Evolutionary conservation across 805 yeast species (phyloP), one percentile per base, ranked within the genome.

Genomic region (Ogataea zsoltii): DNA sequence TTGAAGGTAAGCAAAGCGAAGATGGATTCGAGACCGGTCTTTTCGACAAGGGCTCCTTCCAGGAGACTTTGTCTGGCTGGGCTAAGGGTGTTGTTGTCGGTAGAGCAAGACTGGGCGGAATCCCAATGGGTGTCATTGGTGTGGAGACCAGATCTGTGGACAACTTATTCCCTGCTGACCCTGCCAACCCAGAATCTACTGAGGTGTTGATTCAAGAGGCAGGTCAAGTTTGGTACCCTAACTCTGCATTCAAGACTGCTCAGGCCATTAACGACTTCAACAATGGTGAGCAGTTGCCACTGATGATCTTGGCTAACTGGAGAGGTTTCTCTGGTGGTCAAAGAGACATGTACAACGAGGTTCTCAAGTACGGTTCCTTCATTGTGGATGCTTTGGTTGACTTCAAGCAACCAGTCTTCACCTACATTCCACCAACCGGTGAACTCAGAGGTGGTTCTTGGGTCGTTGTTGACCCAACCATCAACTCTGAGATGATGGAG

Each of bases 321-420:
- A 88, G 99, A 83, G 99, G 99, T 63, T 94, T 94, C 83, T 89
- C 97, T 56, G 99, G 99, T 76, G 99, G 99, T 68, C 99, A 94
- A 77, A 88, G 97, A 67, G 99, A 94, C 70, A 94, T 94, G 99
- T 95, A 86, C 79, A 89, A 91, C 62, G 99, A 94, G 74, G 96
- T 94, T 35, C 83, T 94, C 74, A 94, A 94, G 70, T 94, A 88
- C 66, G 99, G 99, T 66, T 83, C 98, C 3, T 89, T 78, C 69
- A 94, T 94, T 70, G 99, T 94, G 54, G 99, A 94, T 67, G 97
- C 99, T 12, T 78, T 94, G 51, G 96, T 89, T 55, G 96, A 83
- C 60, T 94, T 84, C 80, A 88, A 88, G 67, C 99, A 94, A 70
- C 99, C 99, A 49, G 86, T 94, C 55, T 85, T 94, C 72, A 89